Conservation (phyloP, 2,329 filamentous ascomycete species). For the Aspergillus tanneri region DNA sequence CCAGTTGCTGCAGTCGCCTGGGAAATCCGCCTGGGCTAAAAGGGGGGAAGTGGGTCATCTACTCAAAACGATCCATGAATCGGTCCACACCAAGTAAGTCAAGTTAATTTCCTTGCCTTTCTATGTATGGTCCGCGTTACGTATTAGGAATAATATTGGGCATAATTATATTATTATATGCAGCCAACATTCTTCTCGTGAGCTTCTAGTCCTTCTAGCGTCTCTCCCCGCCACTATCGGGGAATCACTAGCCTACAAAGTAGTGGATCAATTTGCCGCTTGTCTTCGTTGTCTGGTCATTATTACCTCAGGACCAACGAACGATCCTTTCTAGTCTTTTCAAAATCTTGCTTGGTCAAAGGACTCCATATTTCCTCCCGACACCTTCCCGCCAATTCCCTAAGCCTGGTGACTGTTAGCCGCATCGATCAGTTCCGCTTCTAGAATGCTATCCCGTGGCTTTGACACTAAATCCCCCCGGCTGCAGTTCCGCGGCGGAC, state of each 20-base stretch:
- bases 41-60: conserved; percentile 17
- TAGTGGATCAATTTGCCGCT: no score
- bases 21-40: conserved; percentile 19
- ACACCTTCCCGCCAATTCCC: background rate
- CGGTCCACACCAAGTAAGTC: conserved; percentile 11
- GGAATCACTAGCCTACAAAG: background rate
- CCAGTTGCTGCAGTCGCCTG: conserved; percentile 12
- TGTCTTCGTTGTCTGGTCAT: no score
- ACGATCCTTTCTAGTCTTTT: no score
- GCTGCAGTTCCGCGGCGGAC: conserved; percentile 9
- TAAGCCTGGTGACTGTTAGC: background rate
- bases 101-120: background rate
- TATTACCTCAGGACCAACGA: no score
- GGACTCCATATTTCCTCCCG: background rate
- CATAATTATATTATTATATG: background rate
- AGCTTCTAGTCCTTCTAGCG: conserved; percentile 25
- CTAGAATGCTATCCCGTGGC: conserved; percentile 9
- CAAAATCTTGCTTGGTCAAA: no score
- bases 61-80: conserved; percentile 18
- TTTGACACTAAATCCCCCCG: conserved; percentile 6
- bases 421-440: conserved; percentile 4
- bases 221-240: conserved; percentile 8
- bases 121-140: conserved; percentile 21
- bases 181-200: conserved; percentile 22
- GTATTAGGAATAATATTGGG: conserved; percentile 9